phyloP scores from a whole-genome alignment of 768 basidiomycete species.

The Collybia sp. region DNA sequence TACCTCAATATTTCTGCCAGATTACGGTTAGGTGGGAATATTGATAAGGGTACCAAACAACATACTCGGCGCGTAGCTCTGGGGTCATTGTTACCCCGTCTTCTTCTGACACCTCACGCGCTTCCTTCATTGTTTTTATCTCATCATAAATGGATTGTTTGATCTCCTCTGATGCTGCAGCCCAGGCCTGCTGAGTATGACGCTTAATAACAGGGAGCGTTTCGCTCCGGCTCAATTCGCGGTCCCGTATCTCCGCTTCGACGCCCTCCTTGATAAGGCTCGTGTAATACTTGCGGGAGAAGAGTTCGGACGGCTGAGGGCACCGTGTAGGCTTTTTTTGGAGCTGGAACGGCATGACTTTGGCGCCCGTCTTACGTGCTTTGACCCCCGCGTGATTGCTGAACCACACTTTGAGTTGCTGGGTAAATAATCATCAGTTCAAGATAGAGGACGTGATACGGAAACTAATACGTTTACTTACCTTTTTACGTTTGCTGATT shows the following conservation, averaged over 20 bases:
- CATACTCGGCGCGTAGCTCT: too few species aligned
- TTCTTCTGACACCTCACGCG: slow-evolving; percentile 2
- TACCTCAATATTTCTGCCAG: too few species aligned
- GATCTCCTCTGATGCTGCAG: slow-evolving; percentile 8
- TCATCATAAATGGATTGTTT: slow-evolving; percentile 5
- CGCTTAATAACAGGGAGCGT: background rate
- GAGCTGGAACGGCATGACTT: background rate
- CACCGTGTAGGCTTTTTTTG: background rate
- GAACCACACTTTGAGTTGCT: background rate
- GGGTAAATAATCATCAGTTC: background rate
- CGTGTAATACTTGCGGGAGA: background rate
- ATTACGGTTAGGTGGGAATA: background rate
- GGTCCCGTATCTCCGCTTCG: background rate
- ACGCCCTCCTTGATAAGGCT: background rate
- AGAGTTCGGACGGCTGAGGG: background rate
- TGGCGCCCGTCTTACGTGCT: background rate
- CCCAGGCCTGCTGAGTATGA: slow-evolving; percentile 1
- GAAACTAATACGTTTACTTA: background rate
- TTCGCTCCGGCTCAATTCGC: background rate
- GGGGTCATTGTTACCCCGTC: background rate
- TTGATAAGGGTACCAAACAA: too few species aligned
- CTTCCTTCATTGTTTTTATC: slow-evolving; percentile 1
- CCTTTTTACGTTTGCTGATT: background rate
- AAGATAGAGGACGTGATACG: background rate
- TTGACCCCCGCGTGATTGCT: background rate